Percentiles rank a stretch among this genome's conserved stretches.
These are phyloP conservation scores for Henningerozyma blattae DNA, from an alignment of 805 yeast species.

Conservation along the genomic window DNA sequence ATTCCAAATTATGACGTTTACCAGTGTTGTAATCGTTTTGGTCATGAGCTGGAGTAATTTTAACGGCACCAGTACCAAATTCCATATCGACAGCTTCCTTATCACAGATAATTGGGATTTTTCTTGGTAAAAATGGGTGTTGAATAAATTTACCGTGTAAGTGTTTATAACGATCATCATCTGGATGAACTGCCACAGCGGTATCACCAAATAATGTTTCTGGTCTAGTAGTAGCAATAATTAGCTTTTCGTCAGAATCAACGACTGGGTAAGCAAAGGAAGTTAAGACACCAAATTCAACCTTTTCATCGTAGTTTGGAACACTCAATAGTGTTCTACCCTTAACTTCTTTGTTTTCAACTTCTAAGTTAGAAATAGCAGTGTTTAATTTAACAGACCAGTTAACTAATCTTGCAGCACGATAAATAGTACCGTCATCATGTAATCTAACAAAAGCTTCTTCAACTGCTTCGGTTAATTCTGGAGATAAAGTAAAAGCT, in stretches of 20 bases:
- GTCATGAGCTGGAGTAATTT: slow-evolving; percentile 97
- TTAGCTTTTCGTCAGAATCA: slow-evolving; percentile 55
- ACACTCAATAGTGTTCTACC: slow-evolving; percentile 70
- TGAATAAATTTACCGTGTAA: slow-evolving; percentile 82
- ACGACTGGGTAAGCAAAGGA: slow-evolving; percentile 84
- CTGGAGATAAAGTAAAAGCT: slow-evolving; percentile 80
- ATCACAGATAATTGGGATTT: slow-evolving; percentile 79
- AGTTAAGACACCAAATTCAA: slow-evolving; percentile 91
- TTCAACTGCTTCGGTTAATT: slow-evolving; percentile 61
- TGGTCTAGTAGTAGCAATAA: slow-evolving; percentile 97
- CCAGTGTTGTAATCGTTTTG: slow-evolving; percentile 92
- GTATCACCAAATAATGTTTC: slow-evolving; percentile 97
- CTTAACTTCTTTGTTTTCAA: slow-evolving; percentile 74
- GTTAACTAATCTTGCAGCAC: slow-evolving; percentile 84
- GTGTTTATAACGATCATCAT: slow-evolving; percentile 82
- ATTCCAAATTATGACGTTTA: slow-evolving; percentile 77
- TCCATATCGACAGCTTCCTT: slow-evolving; percentile 94
- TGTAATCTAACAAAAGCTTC: slow-evolving; percentile 85
- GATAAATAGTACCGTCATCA: slow-evolving; percentile 88
- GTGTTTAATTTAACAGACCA: slow-evolving; percentile 93
- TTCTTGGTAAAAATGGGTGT: slow-evolving; percentile 79
- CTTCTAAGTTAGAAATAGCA: slow-evolving; percentile 90
- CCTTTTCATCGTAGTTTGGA: slow-evolving; percentile 78
- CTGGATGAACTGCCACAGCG: slow-evolving; percentile 93
- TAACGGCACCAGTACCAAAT: slow-evolving; percentile 98